phyloP scores from a whole-genome alignment of 129 eudicot species.

The Chrysanthemum seticuspe region DNA sequence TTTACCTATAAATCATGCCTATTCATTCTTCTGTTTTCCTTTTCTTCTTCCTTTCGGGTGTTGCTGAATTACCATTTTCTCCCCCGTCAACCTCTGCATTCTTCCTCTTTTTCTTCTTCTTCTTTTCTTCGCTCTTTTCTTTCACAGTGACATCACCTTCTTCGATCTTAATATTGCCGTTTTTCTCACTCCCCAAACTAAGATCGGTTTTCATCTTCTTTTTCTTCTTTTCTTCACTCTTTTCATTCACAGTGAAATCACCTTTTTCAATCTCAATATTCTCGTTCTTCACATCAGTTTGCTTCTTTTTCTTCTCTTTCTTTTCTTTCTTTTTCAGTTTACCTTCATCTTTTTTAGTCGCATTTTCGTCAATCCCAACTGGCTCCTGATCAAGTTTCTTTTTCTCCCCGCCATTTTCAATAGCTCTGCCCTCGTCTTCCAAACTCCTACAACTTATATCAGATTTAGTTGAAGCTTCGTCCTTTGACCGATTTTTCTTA shows the following conservation, averaged over 20 bases:
- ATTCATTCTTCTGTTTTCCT: conserved; percentile 27
- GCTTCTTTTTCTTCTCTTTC: conserved; percentile 15
- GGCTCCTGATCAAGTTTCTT: conserved; percentile 15
- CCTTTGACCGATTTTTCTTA: conserved; percentile 16
- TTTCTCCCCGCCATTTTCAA: conserved; percentile 19
- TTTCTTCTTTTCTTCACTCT: conserved; percentile 26
- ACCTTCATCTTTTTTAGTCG: conserved; percentile 13
- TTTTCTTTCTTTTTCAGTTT: conserved; percentile 27
- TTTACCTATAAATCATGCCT: conserved; percentile 18
- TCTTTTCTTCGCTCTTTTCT: conserved; percentile 29
- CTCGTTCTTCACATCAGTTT: conserved; percentile 2
- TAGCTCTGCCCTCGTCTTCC: conserved; percentile 13
- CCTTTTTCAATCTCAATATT: not conserved
- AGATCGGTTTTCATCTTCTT: conserved; percentile 23
- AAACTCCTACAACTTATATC: conserved; percentile 21
- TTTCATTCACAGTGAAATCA: conserved; percentile 2
- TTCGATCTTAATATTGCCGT: not conserved
- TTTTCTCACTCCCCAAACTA: conserved; percentile 27
- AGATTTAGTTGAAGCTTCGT: conserved; percentile 20
- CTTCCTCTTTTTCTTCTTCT: conserved; percentile 36
- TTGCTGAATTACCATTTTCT: conserved; percentile 13
- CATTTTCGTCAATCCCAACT: conserved; percentile 12
- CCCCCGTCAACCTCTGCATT: conserved; percentile 27
- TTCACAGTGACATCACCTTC: conserved; percentile 6
- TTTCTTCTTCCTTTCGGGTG: conserved; percentile 29